Base-by-base conservation (phyloP, 441 rosid genomes). In the Cnidoscolus chayamansa region DNA sequence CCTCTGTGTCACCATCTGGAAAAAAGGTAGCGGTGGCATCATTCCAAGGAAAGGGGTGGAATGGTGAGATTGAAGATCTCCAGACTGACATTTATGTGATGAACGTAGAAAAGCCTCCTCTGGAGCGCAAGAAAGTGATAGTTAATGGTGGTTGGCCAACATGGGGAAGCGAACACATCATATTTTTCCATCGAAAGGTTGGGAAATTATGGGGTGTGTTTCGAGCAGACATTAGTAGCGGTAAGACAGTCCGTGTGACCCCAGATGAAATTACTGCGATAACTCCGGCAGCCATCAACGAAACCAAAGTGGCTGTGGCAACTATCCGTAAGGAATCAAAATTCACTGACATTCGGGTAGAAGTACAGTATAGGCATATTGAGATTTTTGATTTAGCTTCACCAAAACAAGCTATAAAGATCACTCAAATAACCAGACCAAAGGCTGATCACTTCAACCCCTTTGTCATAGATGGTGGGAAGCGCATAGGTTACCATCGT, bases 391-490 rank as follows among this genome's bases (percentile, higher is more conserved):
- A 61, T 61, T 61, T 10, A 35, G 32, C 17, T 32, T 8, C 10
- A 5, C 2, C 2, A 32, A 10, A 35, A 35, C 40, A 35, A 35
- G 4, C 40, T 35, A 4, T 35, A 35, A 35, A 35, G 5, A 35
- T 35, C 10, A 61, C 65, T 61, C 48, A 15, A 37, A 35, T 12
- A 6, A 35, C 65, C 0, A 61, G 65, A 61, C 48, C 65, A 61
- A 6, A 13, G 65, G 65, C 48, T 35, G 65, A 61, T 10, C 65
- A 61, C 15, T 61, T 32, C 65, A 61, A 61, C 48, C 65, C 48
- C 48, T 61, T 61, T 1, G 48, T 61, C 20, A 6, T 61, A 37
- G 65, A 61, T 61, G 65, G 65, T 15, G 65, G 65, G 20, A 61
- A 37, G 1, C 20, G 11, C 47, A 61, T 61, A 13, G 65, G 65